Evolutionary conservation across 371 early-diverging fungal genomes (phyloP), one percentile per base, ranked within the genome.

Genomic region (Mortierella sp.): DNA sequence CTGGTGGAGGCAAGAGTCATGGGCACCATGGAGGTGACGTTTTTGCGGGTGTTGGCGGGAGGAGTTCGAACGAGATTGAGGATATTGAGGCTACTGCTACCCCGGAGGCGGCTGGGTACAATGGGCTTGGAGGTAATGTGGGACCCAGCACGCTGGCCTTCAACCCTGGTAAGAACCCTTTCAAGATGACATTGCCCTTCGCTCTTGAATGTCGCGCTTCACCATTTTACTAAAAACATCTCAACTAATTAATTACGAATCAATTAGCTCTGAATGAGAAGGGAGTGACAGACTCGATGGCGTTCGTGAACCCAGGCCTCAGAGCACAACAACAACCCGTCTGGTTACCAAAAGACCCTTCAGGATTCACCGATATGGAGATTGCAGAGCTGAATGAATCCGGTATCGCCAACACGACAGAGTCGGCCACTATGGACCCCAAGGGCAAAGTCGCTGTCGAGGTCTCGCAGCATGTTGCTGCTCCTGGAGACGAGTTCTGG

Each of bases 271-370:
- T 61, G 14, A 73, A 69, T n/a, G 81, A 72, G 28, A 79, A 28
- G 44, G 55, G 71, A 5, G 77, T 79, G 13, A 71, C 78, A 0
- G 78, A 80, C 0, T 28, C 53, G 34, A 61, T 74, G 44, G 67
- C 80, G 13, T 84, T 70, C 69, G 76, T 81, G 69, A 80, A 84
- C 55, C 85, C 85, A 10, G 78, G 76, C 1, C 28, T 84, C 3
- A 81, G 81, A 76, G 69, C 26, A 10, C 73, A 75, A 46, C n/a
- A 61, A 9, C 61, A 61, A 14, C 85, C 85, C 1, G 59, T 84
- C 31, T 84, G 85, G 85, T 28, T 84, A n/a, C 85, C 85, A 3
- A 78, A 76, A 50, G 85, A 84, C 48, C 85, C 81, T 3, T 28
- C 78, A 24, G 85, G 85, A 4, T 84, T 84, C 48, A 76, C 76